Evolutionary conservation across 2,329 filamentous ascomycete genomes (phyloP).

Genomic region (Rhexocercosporidium sp.): DNA sequence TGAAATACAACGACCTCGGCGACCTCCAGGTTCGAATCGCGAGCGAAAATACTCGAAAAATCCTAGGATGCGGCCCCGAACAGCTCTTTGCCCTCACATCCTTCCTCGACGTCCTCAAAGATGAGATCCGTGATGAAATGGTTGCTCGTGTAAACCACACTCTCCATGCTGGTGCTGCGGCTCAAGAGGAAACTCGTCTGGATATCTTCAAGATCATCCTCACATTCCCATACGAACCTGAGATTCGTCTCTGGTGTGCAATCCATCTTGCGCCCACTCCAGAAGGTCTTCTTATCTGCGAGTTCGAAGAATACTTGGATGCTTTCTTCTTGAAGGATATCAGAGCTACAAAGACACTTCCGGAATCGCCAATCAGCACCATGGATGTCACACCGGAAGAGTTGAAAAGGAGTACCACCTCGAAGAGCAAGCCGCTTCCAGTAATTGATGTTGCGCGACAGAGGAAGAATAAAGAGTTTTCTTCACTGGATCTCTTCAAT

Average conservation of each 20-base stretch:
- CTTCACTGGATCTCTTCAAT: slow-evolving; percentile 37
- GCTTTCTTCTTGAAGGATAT: slow-evolving; percentile 30
- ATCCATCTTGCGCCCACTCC: slow-evolving; percentile 30
- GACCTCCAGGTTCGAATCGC: slow-evolving; percentile 34
- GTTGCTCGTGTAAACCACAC: slow-evolving; percentile 29
- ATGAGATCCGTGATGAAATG: slow-evolving; percentile 30
- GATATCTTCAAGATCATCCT: slow-evolving; percentile 31
- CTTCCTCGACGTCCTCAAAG: slow-evolving; percentile 32
- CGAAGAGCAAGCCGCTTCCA: slow-evolving; percentile 28
- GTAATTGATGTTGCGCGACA: slow-evolving; percentile 30
- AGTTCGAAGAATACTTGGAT: slow-evolving; percentile 36
- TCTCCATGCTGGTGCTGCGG: slow-evolving; percentile 18
- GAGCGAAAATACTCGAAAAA: slow-evolving; percentile 33
- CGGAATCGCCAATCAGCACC: slow-evolving; percentile 18
- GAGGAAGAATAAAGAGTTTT: slow-evolving; percentile 26
- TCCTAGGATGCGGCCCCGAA: slow-evolving; percentile 34
- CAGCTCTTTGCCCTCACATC: slow-evolving; percentile 32
- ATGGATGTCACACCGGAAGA: slow-evolving; percentile 31
- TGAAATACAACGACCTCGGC: slow-evolving; percentile 26
- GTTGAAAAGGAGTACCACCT: slow-evolving; percentile 30
- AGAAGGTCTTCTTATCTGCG: slow-evolving; percentile 33
- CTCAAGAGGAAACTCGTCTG: slow-evolving; percentile 26
- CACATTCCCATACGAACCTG: slow-evolving; percentile 22
- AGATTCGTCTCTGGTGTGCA: slow-evolving; percentile 34
- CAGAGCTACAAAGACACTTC: slow-evolving; percentile 20